Percentiles rank a stretch among this genome's conserved stretches.
Conservation (phyloP, 768 basidiomycete species). For the Boletus tylopilopsis region DNA sequence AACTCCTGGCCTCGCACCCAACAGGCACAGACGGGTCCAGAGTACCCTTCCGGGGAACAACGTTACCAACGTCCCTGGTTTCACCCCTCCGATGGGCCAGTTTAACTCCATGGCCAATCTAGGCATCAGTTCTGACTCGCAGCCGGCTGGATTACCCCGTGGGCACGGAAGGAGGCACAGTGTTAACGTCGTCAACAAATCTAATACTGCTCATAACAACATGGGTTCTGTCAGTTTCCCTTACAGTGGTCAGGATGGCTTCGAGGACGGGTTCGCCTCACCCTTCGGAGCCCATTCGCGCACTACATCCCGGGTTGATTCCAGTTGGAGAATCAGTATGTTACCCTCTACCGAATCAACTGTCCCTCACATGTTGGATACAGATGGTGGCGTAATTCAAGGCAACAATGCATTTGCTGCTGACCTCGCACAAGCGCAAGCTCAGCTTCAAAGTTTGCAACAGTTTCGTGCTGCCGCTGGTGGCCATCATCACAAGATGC, state of each 20-base stretch:
- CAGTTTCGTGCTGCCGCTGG: slow-evolving; percentile 95
- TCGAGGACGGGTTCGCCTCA: slow-evolving; percentile 78
- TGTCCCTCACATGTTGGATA: slow-evolving; percentile 9
- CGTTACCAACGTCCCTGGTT: slow-evolving; percentile 30
- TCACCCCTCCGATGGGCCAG: slow-evolving; percentile 52
- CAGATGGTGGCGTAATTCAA: slow-evolving; percentile 73
- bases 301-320: slow-evolving; percentile 71
- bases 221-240: slow-evolving; percentile 49
- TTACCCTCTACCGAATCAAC: not conserved
- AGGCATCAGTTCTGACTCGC: slow-evolving; percentile 59
- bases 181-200: slow-evolving; percentile 87
- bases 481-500: slow-evolving; percentile 95
- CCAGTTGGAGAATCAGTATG: slow-evolving; percentile 88
- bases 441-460: slow-evolving; percentile 92
- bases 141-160: slow-evolving; percentile 63
- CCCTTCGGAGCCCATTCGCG: slow-evolving; percentile 68
- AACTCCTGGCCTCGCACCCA: slow-evolving; percentile 68
- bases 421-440: slow-evolving; percentile 95
- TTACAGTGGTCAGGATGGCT: slow-evolving; percentile 56
- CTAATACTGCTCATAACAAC: slow-evolving; percentile 41
- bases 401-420: slow-evolving; percentile 63
- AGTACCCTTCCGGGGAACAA: slow-evolving; percentile 68
- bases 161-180: slow-evolving; percentile 89
- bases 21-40: slow-evolving; percentile 82
- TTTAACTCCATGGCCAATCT: slow-evolving; percentile 54